Conservation (phyloP, 2,329 filamentous ascomycete genomes). For the Claviceps sp. region DNA sequence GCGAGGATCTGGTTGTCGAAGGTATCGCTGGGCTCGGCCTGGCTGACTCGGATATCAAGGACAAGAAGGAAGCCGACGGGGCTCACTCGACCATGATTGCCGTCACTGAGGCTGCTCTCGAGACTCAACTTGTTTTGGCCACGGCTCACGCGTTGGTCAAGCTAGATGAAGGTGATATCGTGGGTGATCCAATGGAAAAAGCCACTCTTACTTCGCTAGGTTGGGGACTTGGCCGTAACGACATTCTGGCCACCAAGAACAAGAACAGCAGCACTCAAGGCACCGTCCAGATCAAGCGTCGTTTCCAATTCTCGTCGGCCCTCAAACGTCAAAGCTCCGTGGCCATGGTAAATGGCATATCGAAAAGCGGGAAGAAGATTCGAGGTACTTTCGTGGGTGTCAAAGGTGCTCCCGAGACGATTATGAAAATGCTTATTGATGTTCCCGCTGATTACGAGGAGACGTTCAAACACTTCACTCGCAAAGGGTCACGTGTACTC, state of each 20-base stretch:
- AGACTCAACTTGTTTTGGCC: constrained; percentile 85
- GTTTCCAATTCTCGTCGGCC: constrained; percentile 96
- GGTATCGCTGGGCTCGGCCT: constrained; percentile 84
- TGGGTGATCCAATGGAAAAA: constrained; percentile 98
- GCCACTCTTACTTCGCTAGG: constrained; percentile 80
- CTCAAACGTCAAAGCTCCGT: constrained; percentile 94
- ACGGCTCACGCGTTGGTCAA: constrained; percentile 93
- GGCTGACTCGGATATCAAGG: constrained; percentile 50
- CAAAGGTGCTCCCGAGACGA: constrained; percentile 95
- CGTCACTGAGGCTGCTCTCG: constrained; percentile 55
- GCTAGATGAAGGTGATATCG: constrained; percentile 90
- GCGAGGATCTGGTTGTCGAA: constrained; percentile 92
- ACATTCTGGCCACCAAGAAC: constrained; percentile 55
- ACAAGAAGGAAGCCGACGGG: constrained; percentile 58
- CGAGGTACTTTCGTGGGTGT: constrained; percentile 87
- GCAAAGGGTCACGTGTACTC: constrained; percentile 87
- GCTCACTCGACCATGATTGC: constrained; percentile 68
- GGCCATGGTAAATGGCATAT: constrained; percentile 65
- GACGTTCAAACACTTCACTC: constrained; percentile 95
- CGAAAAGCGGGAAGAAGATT: constrained; percentile 58
- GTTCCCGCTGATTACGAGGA: constrained; percentile 86
- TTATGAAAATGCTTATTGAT: constrained; percentile 78
- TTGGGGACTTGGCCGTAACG: constrained; percentile 85
- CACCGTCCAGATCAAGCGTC: constrained; percentile 83
- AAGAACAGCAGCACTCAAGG: constrained; percentile 34